Evolutionary conservation across 2,329 filamentous ascomycete genomes (phyloP).

Genomic region (Trichoderma simmonsii): DNA sequence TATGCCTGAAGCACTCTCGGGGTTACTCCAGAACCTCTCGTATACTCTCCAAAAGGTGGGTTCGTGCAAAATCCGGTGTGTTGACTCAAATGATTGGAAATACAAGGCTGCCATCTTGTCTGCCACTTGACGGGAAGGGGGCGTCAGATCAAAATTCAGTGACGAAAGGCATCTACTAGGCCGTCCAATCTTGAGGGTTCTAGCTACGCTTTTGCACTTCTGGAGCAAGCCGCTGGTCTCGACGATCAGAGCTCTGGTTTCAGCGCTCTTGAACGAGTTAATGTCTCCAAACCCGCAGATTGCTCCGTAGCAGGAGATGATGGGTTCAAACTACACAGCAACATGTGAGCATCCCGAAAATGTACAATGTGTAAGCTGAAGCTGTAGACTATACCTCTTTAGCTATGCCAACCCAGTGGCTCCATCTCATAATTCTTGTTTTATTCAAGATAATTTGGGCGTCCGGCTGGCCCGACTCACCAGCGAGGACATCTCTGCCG

Average conservation of each 20-base stretch:
- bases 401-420: background rate
- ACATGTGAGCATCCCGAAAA: background rate
- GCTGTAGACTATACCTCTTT: background rate
- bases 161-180: background rate
- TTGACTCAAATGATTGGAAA: slow-evolving; percentile 53
- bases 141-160: background rate
- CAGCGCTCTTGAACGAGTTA: background rate
- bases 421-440: background rate
- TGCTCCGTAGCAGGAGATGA: background rate
- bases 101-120: slow-evolving; percentile 52
- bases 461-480: background rate
- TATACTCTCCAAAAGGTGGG: slow-evolving; percentile 24
- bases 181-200: slow-evolving; percentile 31
- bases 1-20: background rate
- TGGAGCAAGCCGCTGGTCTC: slow-evolving; percentile 28
- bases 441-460: background rate
- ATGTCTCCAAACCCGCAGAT: background rate
- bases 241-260: background rate
- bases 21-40: background rate
- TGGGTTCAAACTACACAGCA: background rate
- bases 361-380: background rate
- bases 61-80: slow-evolving; percentile 55
- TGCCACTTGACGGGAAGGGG: slow-evolving; percentile 36
- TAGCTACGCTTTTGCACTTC: slow-evolving; percentile 27
- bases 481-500: background rate